Conservation (phyloP, 768 basidiomycete species). For the Trametes meyenii region DNA sequence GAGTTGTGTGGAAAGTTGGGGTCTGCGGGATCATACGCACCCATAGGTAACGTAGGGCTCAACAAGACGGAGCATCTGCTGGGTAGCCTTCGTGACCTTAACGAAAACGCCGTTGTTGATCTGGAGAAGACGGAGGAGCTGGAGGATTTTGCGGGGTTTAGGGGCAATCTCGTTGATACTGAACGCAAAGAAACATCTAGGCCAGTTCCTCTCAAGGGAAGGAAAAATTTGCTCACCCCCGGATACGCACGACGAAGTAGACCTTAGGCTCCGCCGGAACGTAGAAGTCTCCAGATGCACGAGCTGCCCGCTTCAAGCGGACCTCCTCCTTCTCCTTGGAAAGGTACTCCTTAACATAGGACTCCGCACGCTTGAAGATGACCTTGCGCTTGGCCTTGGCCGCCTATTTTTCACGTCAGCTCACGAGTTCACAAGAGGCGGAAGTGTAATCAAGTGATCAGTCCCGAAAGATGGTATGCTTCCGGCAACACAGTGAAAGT, state of each 20-base stretch:
- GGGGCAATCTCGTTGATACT: conserved; percentile 99
- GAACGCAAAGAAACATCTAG: conserved; percentile 7
- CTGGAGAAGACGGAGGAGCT: conserved; percentile 96
- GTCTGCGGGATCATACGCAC: conserved; percentile 44
- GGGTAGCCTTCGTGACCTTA: conserved; percentile 94
- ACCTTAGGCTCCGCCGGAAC: conserved; percentile 97
- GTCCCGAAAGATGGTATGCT: conserved; percentile 97
- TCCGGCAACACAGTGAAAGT: conserved; percentile 69
- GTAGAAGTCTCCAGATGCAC: conserved; percentile 93
- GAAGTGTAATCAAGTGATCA: conserved; percentile 40
- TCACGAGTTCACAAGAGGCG: not conserved
- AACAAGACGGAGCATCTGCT: conserved; percentile 97
- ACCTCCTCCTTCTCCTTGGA: conserved; percentile 94
- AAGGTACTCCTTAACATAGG: conserved; percentile 97
- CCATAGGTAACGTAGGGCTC: conserved; percentile 99
- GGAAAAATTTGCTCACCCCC: conserved; percentile 66
- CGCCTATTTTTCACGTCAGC: conserved; percentile 52
- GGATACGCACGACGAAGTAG: conserved; percentile 96
- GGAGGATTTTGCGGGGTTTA: conserved; percentile 98
- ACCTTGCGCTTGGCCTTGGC: conserved; percentile 92
- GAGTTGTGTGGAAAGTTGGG: not conserved
- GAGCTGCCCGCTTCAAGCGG: conserved; percentile 90
- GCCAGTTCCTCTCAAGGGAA: not conserved
- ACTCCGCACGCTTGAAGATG: conserved; percentile 98
- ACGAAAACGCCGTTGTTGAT: conserved; percentile 99